A percentile compares a stretch with the other conserved stretches of the same genome.
Evolutionary conservation across 2,329 filamentous ascomycete genomes (phyloP).

Genomic region (Colletotrichum cuscutae): DNA sequence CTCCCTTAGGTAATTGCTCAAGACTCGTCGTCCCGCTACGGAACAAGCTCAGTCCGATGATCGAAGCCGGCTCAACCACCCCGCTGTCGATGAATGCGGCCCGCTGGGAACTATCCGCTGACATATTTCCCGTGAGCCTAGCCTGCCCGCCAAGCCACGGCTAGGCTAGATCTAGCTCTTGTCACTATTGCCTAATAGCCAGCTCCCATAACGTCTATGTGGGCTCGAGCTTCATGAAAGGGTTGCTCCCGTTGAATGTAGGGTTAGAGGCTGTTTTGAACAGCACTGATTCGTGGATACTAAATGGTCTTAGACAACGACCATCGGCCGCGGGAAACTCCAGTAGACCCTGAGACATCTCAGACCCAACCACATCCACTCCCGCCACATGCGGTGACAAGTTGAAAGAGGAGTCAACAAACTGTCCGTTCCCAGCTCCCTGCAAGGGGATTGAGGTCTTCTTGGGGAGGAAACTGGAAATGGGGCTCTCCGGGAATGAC

Average conservation of each 20-base stretch:
- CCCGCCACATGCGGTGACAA: not conserved
- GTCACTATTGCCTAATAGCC: not conserved
- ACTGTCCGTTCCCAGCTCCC: conserved; percentile 13
- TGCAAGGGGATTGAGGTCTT: not conserved
- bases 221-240: not conserved
- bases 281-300: not conserved
- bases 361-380: not conserved
- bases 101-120: conserved; percentile 7
- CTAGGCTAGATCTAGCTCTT: not conserved
- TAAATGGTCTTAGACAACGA: not conserved
- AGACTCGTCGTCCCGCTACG: not conserved
- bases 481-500: not conserved
- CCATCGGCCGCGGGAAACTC: conserved; percentile 7
- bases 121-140: conserved; percentile 10
- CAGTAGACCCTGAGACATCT: not conserved
- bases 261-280: not conserved
- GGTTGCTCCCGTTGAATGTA: conserved; percentile 24
- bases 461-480: not conserved
- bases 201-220: conserved; percentile 12
- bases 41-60: not conserved
- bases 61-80: not conserved
- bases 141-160: not conserved
- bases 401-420: not conserved
- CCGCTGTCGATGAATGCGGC: conserved; percentile 25
- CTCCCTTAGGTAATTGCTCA: not conserved